Conservation (phyloP, 768 basidiomycete genomes). For the Boletus sensibilis region DNA sequence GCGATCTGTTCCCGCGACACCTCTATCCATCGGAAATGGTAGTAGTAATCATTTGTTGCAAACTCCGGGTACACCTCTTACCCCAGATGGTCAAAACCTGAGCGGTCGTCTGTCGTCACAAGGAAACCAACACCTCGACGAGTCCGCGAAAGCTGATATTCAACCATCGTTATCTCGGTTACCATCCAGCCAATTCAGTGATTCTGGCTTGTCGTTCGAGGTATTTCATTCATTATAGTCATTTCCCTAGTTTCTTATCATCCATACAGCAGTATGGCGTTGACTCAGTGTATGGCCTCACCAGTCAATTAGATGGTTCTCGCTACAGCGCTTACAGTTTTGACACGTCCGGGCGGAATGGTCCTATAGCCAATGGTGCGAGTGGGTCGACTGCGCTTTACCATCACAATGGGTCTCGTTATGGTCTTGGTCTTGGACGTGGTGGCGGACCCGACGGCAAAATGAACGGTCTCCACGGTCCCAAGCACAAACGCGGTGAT, state of each 20-base stretch:
- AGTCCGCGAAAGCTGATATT: conserved; percentile 54
- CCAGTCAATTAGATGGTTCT: conserved; percentile 48
- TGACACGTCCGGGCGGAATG: conserved; percentile 45
- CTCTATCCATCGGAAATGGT: conserved; percentile 53
- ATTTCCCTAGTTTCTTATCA: conserved; percentile 7
- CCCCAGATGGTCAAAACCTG: conserved; percentile 55
- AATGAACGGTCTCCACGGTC: conserved; percentile 87
- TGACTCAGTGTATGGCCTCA: conserved; percentile 51
- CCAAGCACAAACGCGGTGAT: conserved; percentile 93
- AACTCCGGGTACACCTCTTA: conserved; percentile 62
- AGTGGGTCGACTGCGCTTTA: conserved; percentile 76
- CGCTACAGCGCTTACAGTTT: conserved; percentile 60
- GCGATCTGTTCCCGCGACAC: conserved; percentile 84
- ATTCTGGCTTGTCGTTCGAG: conserved; percentile 51
- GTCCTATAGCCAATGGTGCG: conserved; percentile 34
- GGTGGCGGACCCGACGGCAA: conserved; percentile 62
- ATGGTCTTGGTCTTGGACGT: conserved; percentile 66
- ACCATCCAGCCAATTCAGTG: conserved; percentile 57
- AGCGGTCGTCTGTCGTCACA: conserved; percentile 63
- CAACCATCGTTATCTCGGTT: conserved; percentile 74
- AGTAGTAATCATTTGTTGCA: conserved; percentile 53
- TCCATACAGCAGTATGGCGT: conserved; percentile 50
- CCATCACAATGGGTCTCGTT: conserved; percentile 74
- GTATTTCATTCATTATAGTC: conserved; percentile 37
- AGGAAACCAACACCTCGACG: conserved; percentile 44